A percentile compares a stretch with the other conserved stretches of the same genome.
These are phyloP conservation scores for Aspergillus sp. DNA, from an alignment of 2,329 filamentous ascomycete species.

Conservation along the genomic window DNA sequence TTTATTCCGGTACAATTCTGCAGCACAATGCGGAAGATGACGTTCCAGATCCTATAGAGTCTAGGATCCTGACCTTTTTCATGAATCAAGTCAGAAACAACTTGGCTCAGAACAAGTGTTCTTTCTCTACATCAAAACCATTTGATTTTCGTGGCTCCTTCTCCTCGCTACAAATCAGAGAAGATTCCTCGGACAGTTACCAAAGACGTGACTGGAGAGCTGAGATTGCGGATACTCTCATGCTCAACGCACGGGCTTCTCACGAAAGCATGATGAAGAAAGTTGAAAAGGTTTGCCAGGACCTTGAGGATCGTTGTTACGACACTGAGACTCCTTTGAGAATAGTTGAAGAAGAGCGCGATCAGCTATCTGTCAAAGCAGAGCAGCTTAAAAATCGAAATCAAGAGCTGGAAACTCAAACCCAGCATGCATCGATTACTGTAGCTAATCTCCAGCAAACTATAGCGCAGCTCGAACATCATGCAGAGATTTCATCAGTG, in stretches of 20 bases:
- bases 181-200: constrained; percentile 9
- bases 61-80: constrained; percentile 15
- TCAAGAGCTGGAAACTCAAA: constrained; percentile 31
- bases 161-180: constrained; percentile 5
- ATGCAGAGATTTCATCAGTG: constrained; percentile 33
- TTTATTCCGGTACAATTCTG: constrained; percentile 17
- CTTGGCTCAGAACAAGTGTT: constrained; percentile 8
- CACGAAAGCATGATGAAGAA: constrained; percentile 45
- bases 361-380: constrained; percentile 29
- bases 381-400: constrained; percentile 30
- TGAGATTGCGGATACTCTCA: constrained; percentile 42
- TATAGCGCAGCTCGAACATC: constrained; percentile 28
- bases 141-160: constrained; percentile 7
- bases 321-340: constrained; percentile 51
- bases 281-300: constrained; percentile 50
- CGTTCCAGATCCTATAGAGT: constrained; percentile 1
- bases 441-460: constrained; percentile 38
- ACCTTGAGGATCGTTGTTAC: constrained; percentile 53
- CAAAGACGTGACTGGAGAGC: constrained; percentile 46
- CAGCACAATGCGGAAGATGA: constrained; percentile 4
- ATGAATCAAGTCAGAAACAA: constrained; percentile 11
- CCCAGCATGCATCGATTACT: constrained; percentile 29
- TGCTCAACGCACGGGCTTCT: constrained; percentile 37
- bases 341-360: constrained; percentile 30
- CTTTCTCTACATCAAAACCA: constrained; percentile 9